phyloP scores from a whole-genome alignment of 768 basidiomycete species.

The Coprinopsis cinerea region DNA sequence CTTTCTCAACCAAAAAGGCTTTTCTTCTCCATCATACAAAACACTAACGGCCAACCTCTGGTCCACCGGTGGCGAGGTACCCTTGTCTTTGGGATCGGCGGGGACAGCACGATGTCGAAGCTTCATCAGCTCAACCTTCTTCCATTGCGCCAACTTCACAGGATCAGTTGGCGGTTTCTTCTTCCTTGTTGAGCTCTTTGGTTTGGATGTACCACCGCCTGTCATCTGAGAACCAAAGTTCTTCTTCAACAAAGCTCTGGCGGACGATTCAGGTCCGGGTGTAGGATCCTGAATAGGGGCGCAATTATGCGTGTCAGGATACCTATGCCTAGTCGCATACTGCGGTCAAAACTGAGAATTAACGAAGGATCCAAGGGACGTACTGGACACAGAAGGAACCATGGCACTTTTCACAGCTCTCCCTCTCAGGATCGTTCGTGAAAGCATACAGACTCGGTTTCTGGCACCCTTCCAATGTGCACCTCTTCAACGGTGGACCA shows the following conservation, averaged over 20 bases:
- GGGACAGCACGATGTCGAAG: conserved; percentile 67
- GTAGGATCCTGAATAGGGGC: conserved; percentile 16
- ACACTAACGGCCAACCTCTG: conserved; percentile 58
- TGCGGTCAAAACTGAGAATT: not conserved
- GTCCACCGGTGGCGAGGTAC: conserved; percentile 39
- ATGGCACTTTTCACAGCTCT: conserved; percentile 47
- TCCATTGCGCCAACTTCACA: conserved; percentile 45
- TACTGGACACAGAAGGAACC: conserved; percentile 63
- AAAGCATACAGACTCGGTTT: conserved; percentile 49
- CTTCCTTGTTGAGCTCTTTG: conserved; percentile 15
- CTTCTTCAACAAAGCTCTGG: conserved; percentile 48
- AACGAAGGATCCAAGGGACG: conserved; percentile 2
- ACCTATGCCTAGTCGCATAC: conserved; percentile 50
- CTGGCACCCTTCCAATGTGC: conserved; percentile 44
- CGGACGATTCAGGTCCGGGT: conserved; percentile 30
- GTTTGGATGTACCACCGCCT: not conserved
- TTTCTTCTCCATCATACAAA: conserved; percentile 28
- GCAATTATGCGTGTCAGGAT: conserved; percentile 59
- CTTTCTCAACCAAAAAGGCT: conserved; percentile 67
- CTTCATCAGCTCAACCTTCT: conserved; percentile 63
- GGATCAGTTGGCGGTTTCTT: conserved; percentile 41
- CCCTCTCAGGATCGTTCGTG: conserved; percentile 16
- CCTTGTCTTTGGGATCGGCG: conserved; percentile 52
- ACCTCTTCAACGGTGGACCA: conserved; percentile 34
- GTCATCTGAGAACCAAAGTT: conserved; percentile 29